These are phyloP conservation scores for Syncephalastrum contaminatum DNA, from an alignment of 371 early-diverging fungal genomes.

Conservation along the genomic window DNA sequence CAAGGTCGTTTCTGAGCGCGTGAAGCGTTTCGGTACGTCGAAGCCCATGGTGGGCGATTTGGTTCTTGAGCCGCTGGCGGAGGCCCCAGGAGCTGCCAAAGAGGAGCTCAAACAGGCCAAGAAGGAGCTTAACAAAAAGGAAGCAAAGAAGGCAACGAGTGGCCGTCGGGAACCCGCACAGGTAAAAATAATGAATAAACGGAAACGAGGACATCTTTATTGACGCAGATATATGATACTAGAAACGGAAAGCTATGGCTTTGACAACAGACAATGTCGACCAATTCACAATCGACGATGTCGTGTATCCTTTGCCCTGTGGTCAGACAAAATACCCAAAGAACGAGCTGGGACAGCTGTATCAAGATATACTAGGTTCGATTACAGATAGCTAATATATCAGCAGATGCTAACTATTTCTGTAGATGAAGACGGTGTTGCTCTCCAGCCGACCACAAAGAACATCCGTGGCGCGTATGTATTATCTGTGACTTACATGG, in stretches of 20 bases:
- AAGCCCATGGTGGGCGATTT: constrained; percentile 86
- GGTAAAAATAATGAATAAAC: neutral
- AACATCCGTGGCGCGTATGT: constrained; percentile 5
- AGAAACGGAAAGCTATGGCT: constrained; percentile 44
- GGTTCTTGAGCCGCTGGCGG: constrained; percentile 43
- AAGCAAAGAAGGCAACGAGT: neutral
- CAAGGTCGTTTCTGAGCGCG: constrained; percentile 75
- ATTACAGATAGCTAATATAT: neutral
- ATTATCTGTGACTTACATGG: neutral
- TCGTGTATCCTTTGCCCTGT: constrained; percentile 93
- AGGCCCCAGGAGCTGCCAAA: constrained; percentile 7
- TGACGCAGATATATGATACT: constrained; percentile 5
- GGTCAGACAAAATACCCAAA: constrained; percentile 74
- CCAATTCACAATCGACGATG: constrained; percentile 77
- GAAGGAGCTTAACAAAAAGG: constrained; percentile 11
- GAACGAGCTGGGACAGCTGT: constrained; percentile 67
- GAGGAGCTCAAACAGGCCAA: constrained; percentile 4
- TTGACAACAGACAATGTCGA: constrained; percentile 68
- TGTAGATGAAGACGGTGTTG: constrained; percentile 17
- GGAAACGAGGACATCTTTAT: neutral
- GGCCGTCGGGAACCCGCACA: neutral
- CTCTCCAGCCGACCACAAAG: constrained; percentile 7
- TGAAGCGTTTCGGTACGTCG: constrained; percentile 66
- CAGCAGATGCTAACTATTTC: neutral
- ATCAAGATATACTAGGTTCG: constrained; percentile 67